Evolutionary conservation across 2,329 filamentous ascomycete species (phyloP), one percentile per base, ranked within the genome.

Genomic region (Dothistroma septosporum): DNA sequence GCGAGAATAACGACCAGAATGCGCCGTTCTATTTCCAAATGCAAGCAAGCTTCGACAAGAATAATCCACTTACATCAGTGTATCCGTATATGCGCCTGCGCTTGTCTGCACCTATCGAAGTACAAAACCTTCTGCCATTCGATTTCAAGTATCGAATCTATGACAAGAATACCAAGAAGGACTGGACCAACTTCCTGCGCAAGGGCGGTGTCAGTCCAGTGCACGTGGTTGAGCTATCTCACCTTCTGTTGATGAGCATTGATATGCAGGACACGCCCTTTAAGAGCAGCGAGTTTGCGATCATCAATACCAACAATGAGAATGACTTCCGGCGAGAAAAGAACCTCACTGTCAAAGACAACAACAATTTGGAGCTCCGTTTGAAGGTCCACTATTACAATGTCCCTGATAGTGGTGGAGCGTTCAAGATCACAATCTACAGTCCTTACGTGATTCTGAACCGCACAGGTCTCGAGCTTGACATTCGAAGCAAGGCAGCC

Each of bases 141-240:
- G 94, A 99, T 76, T 99, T 99, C 85, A 97, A 99, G 76, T 99
- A 99, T 75, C 87, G 93, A 58, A 97, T 99, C 58, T 99, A 97
- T 72, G 94, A 99, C 79, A 97, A 95, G 79, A 95, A 96, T 74
- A 97, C 92, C 0, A 95, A 93, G 80, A 96, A 95, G 74, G 94
- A 99, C 74, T 99, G 94, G 94, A 95, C 91, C 4, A 99, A 99
- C 74, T 99, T 99, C 78, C 79, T 99, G 52, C 87, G 94, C 60
- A 97, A 97, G 76, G 94, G 95, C 28, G 95, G 95, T 14, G 88
- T 97, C 59, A 99, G 94, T 73, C 95, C 95, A 0, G 92, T 99
- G 0, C 94, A 99, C 73, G 92, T 97, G 10, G 93, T 97, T 19
- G 93, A 99, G 76, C 81, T 99, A 21, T 97, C 93, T 0, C 95